A percentile compares a stretch with the other conserved stretches of the same genome.
These are phyloP conservation scores for Sicyos baderoa DNA, from an alignment of 306 rosid genomes.

Conservation along the genomic window DNA sequence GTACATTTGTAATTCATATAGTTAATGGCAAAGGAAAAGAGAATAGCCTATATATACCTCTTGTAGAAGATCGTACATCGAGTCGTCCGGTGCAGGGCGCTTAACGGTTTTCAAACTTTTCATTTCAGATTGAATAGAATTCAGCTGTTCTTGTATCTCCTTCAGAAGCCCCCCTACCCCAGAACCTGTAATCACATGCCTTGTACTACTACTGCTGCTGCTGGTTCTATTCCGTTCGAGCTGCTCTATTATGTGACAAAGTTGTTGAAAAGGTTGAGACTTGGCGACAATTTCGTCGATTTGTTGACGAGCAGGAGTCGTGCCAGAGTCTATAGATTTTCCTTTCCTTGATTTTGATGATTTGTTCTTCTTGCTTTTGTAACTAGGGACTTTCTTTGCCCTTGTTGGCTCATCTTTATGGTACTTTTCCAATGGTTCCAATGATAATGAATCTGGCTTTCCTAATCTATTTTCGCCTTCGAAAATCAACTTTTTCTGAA, in stretches of 20 bases:
- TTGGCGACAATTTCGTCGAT: constrained; percentile 23
- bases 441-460: constrained; percentile 37
- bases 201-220: constrained; percentile 1
- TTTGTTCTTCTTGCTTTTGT: constrained; percentile 28
- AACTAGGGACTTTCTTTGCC: constrained; percentile 34
- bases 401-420: constrained; percentile 28
- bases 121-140: constrained; percentile 45
- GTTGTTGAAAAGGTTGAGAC: constrained; percentile 41
- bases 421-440: constrained; percentile 28
- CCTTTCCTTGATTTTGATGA: constrained; percentile 28
- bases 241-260: constrained; percentile 46
- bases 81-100: constrained; percentile 22
- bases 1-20: background rate
- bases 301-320: background rate
- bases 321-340: background rate
- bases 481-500: constrained; percentile 26
- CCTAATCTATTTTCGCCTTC: constrained; percentile 39
- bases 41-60: constrained; percentile 42
- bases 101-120: constrained; percentile 31
- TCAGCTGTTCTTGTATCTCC: constrained; percentile 59
- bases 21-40: background rate
- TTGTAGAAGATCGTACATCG: constrained; percentile 32
- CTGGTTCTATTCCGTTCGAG: constrained; percentile 48
- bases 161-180: constrained; percentile 62
- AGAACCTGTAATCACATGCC: constrained; percentile 44